Evolutionary conservation across 2,329 filamentous ascomycete genomes (phyloP).

Genomic region (Cercospora janseana): DNA sequence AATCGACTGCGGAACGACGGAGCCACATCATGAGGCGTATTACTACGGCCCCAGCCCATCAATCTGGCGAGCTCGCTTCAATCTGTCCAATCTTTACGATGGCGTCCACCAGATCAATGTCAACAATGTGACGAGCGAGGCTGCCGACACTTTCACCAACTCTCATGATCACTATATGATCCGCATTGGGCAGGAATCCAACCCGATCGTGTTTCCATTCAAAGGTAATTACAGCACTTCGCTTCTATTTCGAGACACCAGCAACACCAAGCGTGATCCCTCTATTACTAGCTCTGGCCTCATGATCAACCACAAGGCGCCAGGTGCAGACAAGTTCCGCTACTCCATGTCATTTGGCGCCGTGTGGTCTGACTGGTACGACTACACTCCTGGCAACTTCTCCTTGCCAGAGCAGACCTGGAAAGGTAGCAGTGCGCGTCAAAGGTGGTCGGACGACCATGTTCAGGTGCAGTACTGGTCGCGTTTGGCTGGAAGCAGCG

Average conservation of each 20-base stretch:
- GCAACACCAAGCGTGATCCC: constrained; percentile 26
- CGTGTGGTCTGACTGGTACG: constrained; percentile 58
- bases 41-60: constrained; percentile 54
- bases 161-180: constrained; percentile 62
- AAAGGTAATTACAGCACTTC: constrained; percentile 58
- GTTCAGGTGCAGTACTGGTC: constrained; percentile 64
- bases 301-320: constrained; percentile 57
- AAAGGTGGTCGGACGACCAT: constrained; percentile 62
- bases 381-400: constrained; percentile 54
- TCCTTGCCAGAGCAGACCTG: constrained; percentile 52
- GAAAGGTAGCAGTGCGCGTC: constrained; percentile 54
- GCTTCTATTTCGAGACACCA: constrained; percentile 47
- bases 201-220: constrained; percentile 59
- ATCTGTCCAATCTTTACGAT: constrained; percentile 57
- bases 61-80: constrained; percentile 54
- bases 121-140: constrained; percentile 51
- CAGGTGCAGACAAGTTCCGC: constrained; percentile 62
- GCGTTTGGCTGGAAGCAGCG: constrained; percentile 57
- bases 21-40: constrained; percentile 41
- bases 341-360: constrained; percentile 63
- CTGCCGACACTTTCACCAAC: constrained; percentile 47
- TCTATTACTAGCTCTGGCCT: constrained; percentile 42
- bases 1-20: constrained; percentile 47
- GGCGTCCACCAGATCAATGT: constrained; percentile 60
- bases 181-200: constrained; percentile 57